Evolutionary conservation across 495 filamentous ascomycete species (phyloP).

Genomic region (Aspergillus affinis): DNA sequence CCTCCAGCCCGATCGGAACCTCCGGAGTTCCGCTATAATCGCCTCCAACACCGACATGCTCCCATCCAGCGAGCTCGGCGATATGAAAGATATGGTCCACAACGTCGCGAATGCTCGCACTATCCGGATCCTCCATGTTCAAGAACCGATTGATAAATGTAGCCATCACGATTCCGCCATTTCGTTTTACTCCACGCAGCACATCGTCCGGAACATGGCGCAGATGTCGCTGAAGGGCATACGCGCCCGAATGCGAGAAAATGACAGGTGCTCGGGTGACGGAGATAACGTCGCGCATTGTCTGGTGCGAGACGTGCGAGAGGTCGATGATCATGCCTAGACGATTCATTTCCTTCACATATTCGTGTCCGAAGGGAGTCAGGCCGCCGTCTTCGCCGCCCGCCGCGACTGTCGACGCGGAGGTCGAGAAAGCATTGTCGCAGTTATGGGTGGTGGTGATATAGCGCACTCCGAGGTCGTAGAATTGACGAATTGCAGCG

Average conservation of each 20-base stretch:
- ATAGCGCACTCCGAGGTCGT: slow-evolving; percentile 37
- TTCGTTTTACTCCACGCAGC: slow-evolving; percentile 59
- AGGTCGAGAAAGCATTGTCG: slow-evolving; percentile 31
- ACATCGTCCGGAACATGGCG: slow-evolving; percentile 74
- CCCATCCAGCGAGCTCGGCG: slow-evolving; percentile 66
- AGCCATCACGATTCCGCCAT: slow-evolving; percentile 68
- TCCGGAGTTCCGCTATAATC: slow-evolving; percentile 65
- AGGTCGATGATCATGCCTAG: slow-evolving; percentile 79
- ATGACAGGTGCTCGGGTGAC: slow-evolving; percentile 67
- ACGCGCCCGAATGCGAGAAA: slow-evolving; percentile 69
- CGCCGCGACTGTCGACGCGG: slow-evolving; percentile 2
- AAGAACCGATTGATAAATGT: slow-evolving; percentile 72
- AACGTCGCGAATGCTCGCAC: slow-evolving; percentile 64
- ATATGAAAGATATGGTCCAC: slow-evolving; percentile 70
- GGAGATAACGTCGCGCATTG: slow-evolving; percentile 66
- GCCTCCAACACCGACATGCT: slow-evolving; percentile 71
- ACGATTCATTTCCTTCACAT: slow-evolving; percentile 68
- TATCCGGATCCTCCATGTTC: slow-evolving; percentile 50
- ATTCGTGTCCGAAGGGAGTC: slow-evolving; percentile 15
- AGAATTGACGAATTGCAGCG: slow-evolving; percentile 33
- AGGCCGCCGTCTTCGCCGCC: not conserved
- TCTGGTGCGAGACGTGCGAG: slow-evolving; percentile 65
- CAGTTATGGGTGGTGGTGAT: slow-evolving; percentile 38
- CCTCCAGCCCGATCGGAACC: slow-evolving; percentile 22
- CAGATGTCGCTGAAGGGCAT: slow-evolving; percentile 65